phyloP scores from a whole-genome alignment of 805 yeast genomes.

The Lipomyces oligophaga region DNA sequence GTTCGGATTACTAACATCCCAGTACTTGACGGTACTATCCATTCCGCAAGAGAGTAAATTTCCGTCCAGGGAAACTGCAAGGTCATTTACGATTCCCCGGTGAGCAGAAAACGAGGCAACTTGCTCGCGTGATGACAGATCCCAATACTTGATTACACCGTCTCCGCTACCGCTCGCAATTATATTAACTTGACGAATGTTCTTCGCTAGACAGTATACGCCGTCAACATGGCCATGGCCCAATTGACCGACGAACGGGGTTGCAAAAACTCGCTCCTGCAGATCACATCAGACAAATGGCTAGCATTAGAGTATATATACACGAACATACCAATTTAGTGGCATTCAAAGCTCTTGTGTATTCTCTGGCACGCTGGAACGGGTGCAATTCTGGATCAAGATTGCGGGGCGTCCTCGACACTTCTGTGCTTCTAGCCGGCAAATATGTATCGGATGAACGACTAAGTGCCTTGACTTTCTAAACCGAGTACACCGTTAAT shows the following conservation, averaged over 20 bases:
- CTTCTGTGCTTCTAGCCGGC: constrained; percentile 88
- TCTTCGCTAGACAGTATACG: constrained; percentile 80
- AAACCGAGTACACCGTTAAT: too few relatives aligned
- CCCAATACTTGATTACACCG: constrained; percentile 93
- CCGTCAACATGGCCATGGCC: constrained; percentile 97
- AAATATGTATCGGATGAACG: constrained; percentile 89
- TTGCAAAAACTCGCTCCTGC: constrained; percentile 82
- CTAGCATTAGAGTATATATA: background rate
- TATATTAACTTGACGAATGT: constrained; percentile 62
- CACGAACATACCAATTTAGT: constrained; percentile 62
- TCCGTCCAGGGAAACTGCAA: constrained; percentile 64
- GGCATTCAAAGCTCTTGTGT: constrained; percentile 89
- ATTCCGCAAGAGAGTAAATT: constrained; percentile 79
- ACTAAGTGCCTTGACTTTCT: constrained; percentile 83
- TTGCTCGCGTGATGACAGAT: constrained; percentile 74
- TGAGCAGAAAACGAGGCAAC: constrained; percentile 79
- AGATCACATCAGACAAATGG: background rate
- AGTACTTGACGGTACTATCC: constrained; percentile 82
- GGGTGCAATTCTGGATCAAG: constrained; percentile 93
- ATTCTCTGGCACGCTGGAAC: constrained; percentile 94
- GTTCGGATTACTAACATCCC: constrained; percentile 58
- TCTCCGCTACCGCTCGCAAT: constrained; percentile 93
- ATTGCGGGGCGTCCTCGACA: constrained; percentile 80
- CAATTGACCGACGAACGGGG: constrained; percentile 91
- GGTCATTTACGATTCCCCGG: constrained; percentile 82